Evolutionary conservation across 2,329 filamentous ascomycete species (phyloP).

Genomic region (Sporothrix inflata): DNA sequence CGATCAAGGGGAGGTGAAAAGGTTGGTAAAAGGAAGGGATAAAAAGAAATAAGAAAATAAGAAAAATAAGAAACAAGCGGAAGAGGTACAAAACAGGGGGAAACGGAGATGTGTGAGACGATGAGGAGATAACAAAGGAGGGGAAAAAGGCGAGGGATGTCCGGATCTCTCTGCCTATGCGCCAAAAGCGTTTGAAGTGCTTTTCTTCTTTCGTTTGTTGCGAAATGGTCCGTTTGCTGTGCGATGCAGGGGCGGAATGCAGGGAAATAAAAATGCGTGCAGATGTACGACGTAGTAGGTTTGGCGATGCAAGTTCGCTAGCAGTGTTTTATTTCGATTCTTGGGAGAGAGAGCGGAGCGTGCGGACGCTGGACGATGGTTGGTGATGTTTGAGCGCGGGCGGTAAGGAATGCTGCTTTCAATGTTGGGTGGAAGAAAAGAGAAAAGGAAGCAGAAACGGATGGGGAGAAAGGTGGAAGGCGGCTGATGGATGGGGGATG

Average conservation of each 20-base stretch:
- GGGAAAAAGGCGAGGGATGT: neutral
- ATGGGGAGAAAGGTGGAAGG: conserved; percentile 1
- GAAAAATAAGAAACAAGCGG: neutral
- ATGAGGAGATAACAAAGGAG: neutral
- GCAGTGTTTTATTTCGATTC: conserved; percentile 1
- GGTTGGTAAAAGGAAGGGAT: neutral
- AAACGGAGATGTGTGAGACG: conserved; percentile 14
- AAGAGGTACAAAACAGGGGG: conserved; percentile 1
- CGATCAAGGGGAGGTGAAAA: conserved; percentile 9
- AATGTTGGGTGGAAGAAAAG: neutral
- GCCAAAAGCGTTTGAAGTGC: conserved; percentile 15
- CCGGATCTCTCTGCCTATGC: conserved; percentile 15
- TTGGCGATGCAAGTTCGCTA: conserved; percentile 4
- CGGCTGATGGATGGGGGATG: conserved; percentile 8
- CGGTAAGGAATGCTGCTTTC: neutral
- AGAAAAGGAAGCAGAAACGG: neutral
- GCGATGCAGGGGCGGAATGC: conserved; percentile 18
- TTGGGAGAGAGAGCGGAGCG: conserved; percentile 6
- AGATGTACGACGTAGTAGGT: neutral
- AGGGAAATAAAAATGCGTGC: conserved; percentile 12
- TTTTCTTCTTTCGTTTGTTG: neutral
- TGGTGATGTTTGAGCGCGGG: neutral
- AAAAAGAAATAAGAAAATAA: conserved; percentile 1
- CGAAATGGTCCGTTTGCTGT: neutral
- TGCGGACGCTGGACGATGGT: neutral